Conservation (phyloP, 129 eudicot species). For the carrot (Daucus carota) region DNA sequence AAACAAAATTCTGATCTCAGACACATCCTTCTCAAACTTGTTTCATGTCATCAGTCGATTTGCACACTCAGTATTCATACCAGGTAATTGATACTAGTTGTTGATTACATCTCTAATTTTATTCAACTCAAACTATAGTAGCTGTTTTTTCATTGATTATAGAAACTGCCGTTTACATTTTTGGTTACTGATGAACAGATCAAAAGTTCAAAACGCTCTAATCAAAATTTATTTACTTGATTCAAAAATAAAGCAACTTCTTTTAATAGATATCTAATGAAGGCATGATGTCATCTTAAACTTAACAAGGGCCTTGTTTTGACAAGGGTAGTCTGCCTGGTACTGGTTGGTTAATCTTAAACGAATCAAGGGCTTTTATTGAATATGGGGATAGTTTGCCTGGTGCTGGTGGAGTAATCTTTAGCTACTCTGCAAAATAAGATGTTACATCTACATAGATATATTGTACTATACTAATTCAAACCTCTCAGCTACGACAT, state of each 20-base stretch:
- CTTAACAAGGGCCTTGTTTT: not conserved
- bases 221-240: not conserved
- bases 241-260: not conserved
- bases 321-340: not conserved
- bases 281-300: not conserved
- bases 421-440: not conserved
- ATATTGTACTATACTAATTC: not conserved
- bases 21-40: slow-evolving; percentile 83
- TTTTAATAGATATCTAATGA: not conserved
- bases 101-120: not conserved
- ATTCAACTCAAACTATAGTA: not conserved
- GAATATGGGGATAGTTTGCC: not conserved
- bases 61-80: slow-evolving; percentile 70
- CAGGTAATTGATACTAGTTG: slow-evolving; percentile 40
- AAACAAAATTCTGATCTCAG: slow-evolving; percentile 29
- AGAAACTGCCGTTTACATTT: not conserved
- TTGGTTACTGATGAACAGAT: not conserved
- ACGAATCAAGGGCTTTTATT: not conserved
- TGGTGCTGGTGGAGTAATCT: not conserved
- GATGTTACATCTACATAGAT: not conserved
- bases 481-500: not conserved
- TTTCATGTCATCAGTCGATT: slow-evolving; percentile 76
- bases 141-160: not conserved
- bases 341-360: not conserved
- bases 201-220: not conserved